These are phyloP conservation scores for Parathielavia appendiculata DNA, from an alignment of 495 filamentous ascomycete species.

Conservation along the genomic window DNA sequence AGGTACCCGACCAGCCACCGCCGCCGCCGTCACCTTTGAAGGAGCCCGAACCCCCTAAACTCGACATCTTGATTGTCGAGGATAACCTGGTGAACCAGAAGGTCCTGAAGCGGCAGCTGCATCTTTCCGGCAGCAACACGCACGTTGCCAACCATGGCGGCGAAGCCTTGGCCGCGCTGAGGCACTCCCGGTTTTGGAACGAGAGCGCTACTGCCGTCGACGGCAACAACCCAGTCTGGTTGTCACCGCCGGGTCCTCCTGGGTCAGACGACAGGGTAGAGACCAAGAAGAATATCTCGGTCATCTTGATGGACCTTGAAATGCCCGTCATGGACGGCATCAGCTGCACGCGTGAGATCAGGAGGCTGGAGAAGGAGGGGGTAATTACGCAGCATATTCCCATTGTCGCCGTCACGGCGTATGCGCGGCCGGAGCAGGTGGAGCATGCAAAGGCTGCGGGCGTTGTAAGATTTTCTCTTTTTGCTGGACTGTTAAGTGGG, in stretches of 20 bases:
- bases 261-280: too few species aligned
- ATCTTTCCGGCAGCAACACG: constrained; percentile 62
- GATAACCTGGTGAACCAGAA: constrained; percentile 79
- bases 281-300: constrained; percentile 43
- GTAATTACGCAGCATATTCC: constrained; percentile 56
- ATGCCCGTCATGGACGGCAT: constrained; percentile 88
- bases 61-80: constrained; percentile 67
- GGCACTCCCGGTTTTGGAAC: constrained; percentile 46
- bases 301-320: constrained; percentile 79
- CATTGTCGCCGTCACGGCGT: constrained; percentile 76
- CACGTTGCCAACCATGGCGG: constrained; percentile 73
- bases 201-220: constrained; percentile 16
- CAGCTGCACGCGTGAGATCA: constrained; percentile 64
- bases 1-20: neutral
- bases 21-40: neutral
- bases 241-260: neutral
- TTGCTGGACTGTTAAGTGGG: neutral
- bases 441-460: constrained; percentile 48
- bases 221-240: neutral
- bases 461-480: constrained; percentile 38
- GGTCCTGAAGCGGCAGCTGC: constrained; percentile 66
- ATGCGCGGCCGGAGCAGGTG: constrained; percentile 66
- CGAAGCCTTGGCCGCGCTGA: constrained; percentile 58
- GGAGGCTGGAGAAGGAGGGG: constrained; percentile 54
- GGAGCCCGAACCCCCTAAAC: neutral